Evolutionary conservation across 441 rosid species (phyloP).

Genomic region (Bocquillonia castaneifolia): DNA sequence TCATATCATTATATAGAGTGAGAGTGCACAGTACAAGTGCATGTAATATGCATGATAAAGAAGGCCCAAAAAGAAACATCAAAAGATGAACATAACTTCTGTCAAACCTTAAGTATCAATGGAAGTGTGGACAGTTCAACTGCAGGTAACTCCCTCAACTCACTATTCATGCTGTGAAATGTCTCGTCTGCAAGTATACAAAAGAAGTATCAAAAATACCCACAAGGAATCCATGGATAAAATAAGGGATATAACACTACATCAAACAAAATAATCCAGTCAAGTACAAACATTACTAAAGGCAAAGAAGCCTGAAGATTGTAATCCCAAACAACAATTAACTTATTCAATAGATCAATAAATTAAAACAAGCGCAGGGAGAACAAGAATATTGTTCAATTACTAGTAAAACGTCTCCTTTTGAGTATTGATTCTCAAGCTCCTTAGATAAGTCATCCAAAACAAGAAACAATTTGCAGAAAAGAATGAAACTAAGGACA

Average conservation of each 20-base stretch:
- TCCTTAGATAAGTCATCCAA: neutral
- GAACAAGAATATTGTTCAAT: neutral
- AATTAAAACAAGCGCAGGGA: neutral
- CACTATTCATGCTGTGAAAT: conserved; percentile 74
- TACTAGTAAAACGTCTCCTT: neutral
- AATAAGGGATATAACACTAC: conserved; percentile 2
- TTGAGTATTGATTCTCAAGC: too few species aligned
- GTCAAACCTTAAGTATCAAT: conserved; percentile 75
- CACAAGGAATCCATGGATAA: neutral
- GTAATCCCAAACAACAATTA: neutral
- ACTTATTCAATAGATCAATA: neutral
- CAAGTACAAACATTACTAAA: neutral
- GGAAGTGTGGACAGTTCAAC: conserved; percentile 96
- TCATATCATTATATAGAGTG: neutral
- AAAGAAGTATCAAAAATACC: conserved; percentile 6
- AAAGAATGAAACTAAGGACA: neutral
- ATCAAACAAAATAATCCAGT: conserved; percentile 5
- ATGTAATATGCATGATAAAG: neutral
- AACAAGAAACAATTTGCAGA: neutral
- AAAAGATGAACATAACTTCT: conserved; percentile 11
- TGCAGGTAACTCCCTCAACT: conserved; percentile 89
- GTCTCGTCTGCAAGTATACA: conserved; percentile 58
- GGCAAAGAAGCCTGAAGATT: conserved; percentile 1
- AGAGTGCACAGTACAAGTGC: neutral
- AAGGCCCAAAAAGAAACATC: conserved; percentile 7